A percentile compares a stretch with the other conserved stretches of the same genome.
These are phyloP conservation scores for Phaeosphaeria sp. DNA, from an alignment of 2,329 filamentous ascomycete species.

Conservation along the genomic window DNA sequence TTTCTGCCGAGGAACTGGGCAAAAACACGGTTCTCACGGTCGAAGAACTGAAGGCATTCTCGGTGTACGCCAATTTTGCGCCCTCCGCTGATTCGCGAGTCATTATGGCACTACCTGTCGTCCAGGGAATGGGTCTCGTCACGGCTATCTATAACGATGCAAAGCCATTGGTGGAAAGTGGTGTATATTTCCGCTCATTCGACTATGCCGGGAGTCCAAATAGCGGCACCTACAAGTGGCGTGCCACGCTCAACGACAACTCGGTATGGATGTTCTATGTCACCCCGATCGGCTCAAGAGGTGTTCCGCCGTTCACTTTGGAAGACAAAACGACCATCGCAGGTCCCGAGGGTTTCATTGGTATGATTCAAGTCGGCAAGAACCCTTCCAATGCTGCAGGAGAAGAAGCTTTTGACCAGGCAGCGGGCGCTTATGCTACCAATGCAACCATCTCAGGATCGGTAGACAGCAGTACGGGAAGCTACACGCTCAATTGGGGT, in stretches of 20 bases:
- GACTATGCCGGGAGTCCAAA: constrained; percentile 33
- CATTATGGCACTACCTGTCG: constrained; percentile 76
- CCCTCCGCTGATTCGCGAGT: constrained; percentile 61
- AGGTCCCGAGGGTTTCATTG: constrained; percentile 73
- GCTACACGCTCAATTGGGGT: constrained; percentile 75
- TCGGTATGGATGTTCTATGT: constrained; percentile 81
- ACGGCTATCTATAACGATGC: constrained; percentile 77
- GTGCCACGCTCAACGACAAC: constrained; percentile 59
- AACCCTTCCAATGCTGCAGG: constrained; percentile 62
- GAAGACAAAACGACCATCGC: constrained; percentile 70
- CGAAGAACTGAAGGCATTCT: constrained; percentile 62
- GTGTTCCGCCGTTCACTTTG: constrained; percentile 72
- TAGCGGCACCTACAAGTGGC: constrained; percentile 46
- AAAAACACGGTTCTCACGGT: constrained; percentile 63
- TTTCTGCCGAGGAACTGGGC: constrained; percentile 80
- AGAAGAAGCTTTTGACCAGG: constrained; percentile 77
- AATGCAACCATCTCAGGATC: constrained; percentile 62
- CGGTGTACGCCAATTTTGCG: constrained; percentile 72
- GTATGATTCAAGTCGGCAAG: constrained; percentile 85
- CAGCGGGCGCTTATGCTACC: constrained; percentile 77
- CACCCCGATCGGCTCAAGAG: constrained; percentile 60
- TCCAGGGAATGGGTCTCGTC: constrained; percentile 89
- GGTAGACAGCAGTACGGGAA: constrained; percentile 58
- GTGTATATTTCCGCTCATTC: constrained; percentile 77
- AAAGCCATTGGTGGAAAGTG: constrained; percentile 75